phyloP scores from a whole-genome alignment of 129 eudicot species.

The Oenanthe sinensis region DNA sequence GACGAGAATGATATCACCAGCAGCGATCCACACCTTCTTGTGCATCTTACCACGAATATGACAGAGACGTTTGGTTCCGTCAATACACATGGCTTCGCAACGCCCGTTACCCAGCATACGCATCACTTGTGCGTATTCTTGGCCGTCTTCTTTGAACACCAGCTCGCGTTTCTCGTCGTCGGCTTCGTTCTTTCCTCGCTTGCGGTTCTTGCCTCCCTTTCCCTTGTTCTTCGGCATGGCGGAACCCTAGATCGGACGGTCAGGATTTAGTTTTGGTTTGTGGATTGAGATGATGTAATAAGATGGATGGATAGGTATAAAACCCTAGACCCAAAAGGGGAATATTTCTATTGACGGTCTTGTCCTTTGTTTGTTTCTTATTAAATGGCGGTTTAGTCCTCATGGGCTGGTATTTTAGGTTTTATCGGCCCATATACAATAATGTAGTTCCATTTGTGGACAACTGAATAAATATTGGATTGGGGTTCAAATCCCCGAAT shows the following conservation, averaged over 20 bases:
- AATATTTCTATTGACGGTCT: neutral
- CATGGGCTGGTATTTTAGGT: no score
- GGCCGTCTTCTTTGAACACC: conserved; percentile 93
- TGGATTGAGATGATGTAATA: neutral
- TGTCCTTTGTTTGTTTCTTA: neutral
- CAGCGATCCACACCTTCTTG: conserved; percentile 96
- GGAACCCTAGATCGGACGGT: conserved; percentile 14
- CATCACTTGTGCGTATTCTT: conserved; percentile 85
- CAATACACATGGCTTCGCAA: conserved; percentile 78
- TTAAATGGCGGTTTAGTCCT: no score
- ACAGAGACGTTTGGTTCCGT: conserved; percentile 77
- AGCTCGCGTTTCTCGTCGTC: conserved; percentile 95
- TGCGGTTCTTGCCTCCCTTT: conserved; percentile 95
- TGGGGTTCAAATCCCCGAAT: no score
- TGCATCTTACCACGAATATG: conserved; percentile 98
- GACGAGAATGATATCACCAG: conserved; percentile 82
- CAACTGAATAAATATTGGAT: no score
- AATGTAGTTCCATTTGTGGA: no score
- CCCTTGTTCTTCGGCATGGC: conserved; percentile 98
- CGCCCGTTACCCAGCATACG: conserved; percentile 95
- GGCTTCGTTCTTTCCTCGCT: conserved; percentile 96
- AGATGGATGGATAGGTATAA: no score
- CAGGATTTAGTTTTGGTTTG: neutral
- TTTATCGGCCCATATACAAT: no score
- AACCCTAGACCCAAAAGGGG: neutral